Evolutionary conservation across 179 eudicot species (phyloP), one percentile per base, ranked within the genome.

Genomic region (Gypsophila paniculata): DNA sequence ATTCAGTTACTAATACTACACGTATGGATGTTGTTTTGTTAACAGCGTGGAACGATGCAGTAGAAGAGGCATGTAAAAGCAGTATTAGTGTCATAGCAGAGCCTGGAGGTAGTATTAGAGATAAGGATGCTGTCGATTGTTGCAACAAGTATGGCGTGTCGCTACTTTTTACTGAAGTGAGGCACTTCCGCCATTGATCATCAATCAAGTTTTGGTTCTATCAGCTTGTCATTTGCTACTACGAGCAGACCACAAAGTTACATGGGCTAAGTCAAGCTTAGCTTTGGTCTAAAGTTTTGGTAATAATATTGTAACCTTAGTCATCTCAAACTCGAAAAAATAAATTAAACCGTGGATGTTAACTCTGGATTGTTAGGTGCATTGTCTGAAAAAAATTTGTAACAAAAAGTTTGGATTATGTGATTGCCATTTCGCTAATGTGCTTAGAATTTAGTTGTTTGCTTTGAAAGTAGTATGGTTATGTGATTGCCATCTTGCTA

Each of bases 21-120:
- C 68, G 38, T 64, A 8, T 29, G 52, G 21, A 61, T 21, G 8
- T 5, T 74, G 51, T 55, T 44, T 1, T 65, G 72, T 53, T 55
- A 57, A 70, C 89, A 90, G 97, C 98, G 22, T 93, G 98, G 98
- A 85, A 85, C 7, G 98, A 93, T 79, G 94, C 98, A 14, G 97
- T 93, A 13, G 97, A 93, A 80, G 98, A 91, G 81, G 98, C 97
- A 49, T 93, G 97, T 76, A 59, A 89, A 81, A 91, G 85, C 32
- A 93, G 99, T 10, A 60, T 94, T 23, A 77, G 89, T 65, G 82
- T 87, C 22, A 91, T 91, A 55, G 94, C 94, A 22, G 99, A 94
- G 77, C 97, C 99, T 0, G 97, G 97, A 49, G 96, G 99, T 22
- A 88, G 94, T 86, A 91, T 83, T 3, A 88, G 94, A 82, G 99